A percentile compares a stretch with the other conserved stretches of the same genome.
Evolutionary conservation across 805 yeast species (phyloP).

Genomic region (Clavispora phyllophila): DNA sequence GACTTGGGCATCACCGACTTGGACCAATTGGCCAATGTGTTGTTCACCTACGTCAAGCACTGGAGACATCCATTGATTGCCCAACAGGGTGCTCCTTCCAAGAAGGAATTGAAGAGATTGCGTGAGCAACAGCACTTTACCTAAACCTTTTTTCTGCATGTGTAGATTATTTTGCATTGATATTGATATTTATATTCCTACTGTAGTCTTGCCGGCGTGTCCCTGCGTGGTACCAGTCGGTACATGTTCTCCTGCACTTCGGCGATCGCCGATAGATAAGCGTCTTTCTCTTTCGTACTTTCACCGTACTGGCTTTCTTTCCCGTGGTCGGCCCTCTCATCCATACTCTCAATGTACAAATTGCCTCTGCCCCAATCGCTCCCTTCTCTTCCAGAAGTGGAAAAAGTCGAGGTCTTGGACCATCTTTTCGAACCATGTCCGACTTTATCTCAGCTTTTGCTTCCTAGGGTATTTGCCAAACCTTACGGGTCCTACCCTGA

Average conservation of each 20-base stretch:
- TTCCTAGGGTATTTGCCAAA: slow-evolving; percentile 22
- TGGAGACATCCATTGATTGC: slow-evolving; percentile 48
- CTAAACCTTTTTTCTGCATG: slow-evolving; percentile 12
- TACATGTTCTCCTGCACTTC: slow-evolving; percentile 1
- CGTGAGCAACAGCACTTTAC: slow-evolving; percentile 43
- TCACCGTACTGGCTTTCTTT: too few relatives aligned
- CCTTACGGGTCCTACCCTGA: slow-evolving; percentile 19
- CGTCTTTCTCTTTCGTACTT: too few relatives aligned
- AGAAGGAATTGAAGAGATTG: slow-evolving; percentile 37
- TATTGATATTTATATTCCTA: not conserved
- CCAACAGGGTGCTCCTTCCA: slow-evolving; percentile 39
- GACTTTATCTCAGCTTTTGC: slow-evolving; percentile 33
- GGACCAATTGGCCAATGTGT: slow-evolving; percentile 41
- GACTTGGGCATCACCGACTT: slow-evolving; percentile 61
- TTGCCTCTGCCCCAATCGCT: slow-evolving; percentile 9
- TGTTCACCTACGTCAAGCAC: slow-evolving; percentile 43
- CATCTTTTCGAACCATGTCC: slow-evolving; percentile 65
- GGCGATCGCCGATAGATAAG: slow-evolving; percentile 1
- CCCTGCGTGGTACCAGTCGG: too few relatives aligned
- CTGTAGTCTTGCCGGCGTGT: too few relatives aligned
- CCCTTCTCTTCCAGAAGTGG: slow-evolving; percentile 13
- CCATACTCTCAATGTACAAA: slow-evolving; percentile 1
- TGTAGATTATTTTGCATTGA: slow-evolving; percentile 10
- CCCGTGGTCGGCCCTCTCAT: too few relatives aligned
- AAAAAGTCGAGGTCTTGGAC: slow-evolving; percentile 40